phyloP scores from a whole-genome alignment of 371 early-diverging fungal genomes.

The Mucor indicus region DNA sequence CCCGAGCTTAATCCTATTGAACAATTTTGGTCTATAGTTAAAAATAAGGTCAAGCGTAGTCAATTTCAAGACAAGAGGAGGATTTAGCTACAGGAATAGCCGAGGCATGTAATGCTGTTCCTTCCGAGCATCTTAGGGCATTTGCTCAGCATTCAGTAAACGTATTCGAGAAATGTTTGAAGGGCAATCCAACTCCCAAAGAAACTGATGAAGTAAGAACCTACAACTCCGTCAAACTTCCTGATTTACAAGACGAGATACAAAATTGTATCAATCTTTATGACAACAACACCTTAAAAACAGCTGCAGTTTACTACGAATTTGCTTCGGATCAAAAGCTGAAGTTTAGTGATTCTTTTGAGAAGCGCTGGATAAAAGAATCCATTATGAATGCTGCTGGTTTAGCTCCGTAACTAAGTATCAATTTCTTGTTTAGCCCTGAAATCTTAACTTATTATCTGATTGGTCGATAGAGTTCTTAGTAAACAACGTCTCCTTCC shows the following conservation, averaged over 20 bases:
- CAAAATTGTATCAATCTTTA: conserved; percentile 3
- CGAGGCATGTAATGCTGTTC: conserved; percentile 1
- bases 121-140: too few relatives aligned
- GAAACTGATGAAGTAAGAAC: conserved; percentile 10
- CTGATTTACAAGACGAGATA: conserved; percentile 6
- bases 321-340: conserved; percentile 7
- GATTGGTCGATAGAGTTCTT: too few relatives aligned
- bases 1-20: conserved; percentile 5
- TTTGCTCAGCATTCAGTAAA: too few relatives aligned
- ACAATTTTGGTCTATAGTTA: conserved; percentile 4
- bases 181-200: too few relatives aligned
- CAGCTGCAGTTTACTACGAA: conserved; percentile 6
- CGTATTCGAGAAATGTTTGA: too few relatives aligned
- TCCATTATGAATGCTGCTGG: neutral
- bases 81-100: neutral
- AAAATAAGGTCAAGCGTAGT: neutral
- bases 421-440: too few relatives aligned
- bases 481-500: too few relatives aligned
- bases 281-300: conserved; percentile 2
- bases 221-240: conserved; percentile 4
- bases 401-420: too few relatives aligned
- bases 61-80: neutral
- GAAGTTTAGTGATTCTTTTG: conserved; percentile 4
- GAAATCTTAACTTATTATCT: too few relatives aligned
- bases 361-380: conserved; percentile 4